Conservation (phyloP, 164 flowering plant genomes). For the Macadamia integrifolia region DNA sequence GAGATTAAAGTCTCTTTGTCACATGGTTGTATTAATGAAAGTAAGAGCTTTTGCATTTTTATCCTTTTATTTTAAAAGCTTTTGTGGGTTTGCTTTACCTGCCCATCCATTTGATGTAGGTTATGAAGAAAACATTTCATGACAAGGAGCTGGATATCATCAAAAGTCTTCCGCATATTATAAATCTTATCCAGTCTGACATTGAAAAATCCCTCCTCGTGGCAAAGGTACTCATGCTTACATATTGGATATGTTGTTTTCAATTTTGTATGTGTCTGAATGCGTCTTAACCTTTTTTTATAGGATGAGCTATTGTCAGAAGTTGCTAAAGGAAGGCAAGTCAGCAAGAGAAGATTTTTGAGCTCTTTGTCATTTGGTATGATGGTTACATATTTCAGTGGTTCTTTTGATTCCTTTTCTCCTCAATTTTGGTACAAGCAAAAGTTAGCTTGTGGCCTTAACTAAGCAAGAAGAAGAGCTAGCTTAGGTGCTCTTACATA, state of each 20-base stretch:
- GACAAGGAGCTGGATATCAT: constrained; percentile 24
- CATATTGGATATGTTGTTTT: background rate
- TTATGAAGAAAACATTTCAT: constrained; percentile 18
- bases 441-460: too few relatives aligned
- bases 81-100: background rate
- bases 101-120: constrained; percentile 14
- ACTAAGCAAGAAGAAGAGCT: too few relatives aligned
- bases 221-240: constrained; percentile 18
- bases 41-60: constrained; percentile 16
- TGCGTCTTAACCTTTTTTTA: constrained; percentile 1
- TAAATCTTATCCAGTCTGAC: constrained; percentile 23
- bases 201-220: constrained; percentile 17
- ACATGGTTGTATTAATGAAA: constrained; percentile 25
- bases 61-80: background rate
- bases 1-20: constrained; percentile 25
- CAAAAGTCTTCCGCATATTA: constrained; percentile 28
- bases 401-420: too few relatives aligned
- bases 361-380: constrained; percentile 24
- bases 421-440: too few relatives aligned
- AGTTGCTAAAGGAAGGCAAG: constrained; percentile 19
- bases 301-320: constrained; percentile 19
- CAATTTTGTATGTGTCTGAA: background rate
- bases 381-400: background rate
- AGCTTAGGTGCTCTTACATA: background rate
- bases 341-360: constrained; percentile 20